Percentiles rank a stretch among this genome's conserved stretches.
These are phyloP conservation scores for Phytopythium helicoides DNA, from an alignment of 352 stramenopile genomes.

Conservation along the genomic window DNA sequence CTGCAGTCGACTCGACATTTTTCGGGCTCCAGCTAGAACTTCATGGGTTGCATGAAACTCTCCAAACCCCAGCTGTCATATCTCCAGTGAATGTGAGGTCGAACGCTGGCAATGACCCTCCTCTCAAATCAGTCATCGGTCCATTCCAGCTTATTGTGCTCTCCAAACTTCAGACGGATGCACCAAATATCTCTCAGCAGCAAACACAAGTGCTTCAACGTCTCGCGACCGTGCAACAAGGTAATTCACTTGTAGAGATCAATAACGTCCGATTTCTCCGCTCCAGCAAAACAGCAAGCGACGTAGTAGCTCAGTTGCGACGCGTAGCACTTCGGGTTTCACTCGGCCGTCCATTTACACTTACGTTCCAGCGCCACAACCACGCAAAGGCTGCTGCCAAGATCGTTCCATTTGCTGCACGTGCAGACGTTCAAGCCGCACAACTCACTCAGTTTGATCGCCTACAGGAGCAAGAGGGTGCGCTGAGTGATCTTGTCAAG, in stretches of 20 bases:
- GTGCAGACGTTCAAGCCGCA: slow-evolving; percentile 47
- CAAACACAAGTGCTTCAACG: slow-evolving; percentile 32
- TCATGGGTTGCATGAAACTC: slow-evolving; percentile 8
- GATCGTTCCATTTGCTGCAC: slow-evolving; percentile 57
- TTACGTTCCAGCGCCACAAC: slow-evolving; percentile 60
- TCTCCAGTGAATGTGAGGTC: neutral
- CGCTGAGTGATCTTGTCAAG: slow-evolving; percentile 22
- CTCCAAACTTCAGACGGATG: slow-evolving; percentile 17
- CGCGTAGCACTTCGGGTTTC: slow-evolving; percentile 25
- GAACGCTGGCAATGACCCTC: no score
- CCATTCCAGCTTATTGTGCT: slow-evolving; percentile 32
- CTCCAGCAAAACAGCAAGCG: slow-evolving; percentile 16
- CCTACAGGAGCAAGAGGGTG: slow-evolving; percentile 35
- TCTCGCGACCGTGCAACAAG: slow-evolving; percentile 33
- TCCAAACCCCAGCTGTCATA: neutral
- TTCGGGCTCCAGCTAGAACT: slow-evolving; percentile 49
- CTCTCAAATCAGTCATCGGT: slow-evolving; percentile 13
- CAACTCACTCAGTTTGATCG: slow-evolving; percentile 41
- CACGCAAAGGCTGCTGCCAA: slow-evolving; percentile 39
- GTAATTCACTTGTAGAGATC: slow-evolving; percentile 45
- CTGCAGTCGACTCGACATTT: slow-evolving; percentile 22
- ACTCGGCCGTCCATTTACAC: slow-evolving; percentile 39
- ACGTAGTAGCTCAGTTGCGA: slow-evolving; percentile 28
- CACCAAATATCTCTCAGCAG: slow-evolving; percentile 2
- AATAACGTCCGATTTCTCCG: slow-evolving; percentile 42